Conservation (phyloP, 2,329 filamentous ascomycete species). For the Trichophyton simii region DNA sequence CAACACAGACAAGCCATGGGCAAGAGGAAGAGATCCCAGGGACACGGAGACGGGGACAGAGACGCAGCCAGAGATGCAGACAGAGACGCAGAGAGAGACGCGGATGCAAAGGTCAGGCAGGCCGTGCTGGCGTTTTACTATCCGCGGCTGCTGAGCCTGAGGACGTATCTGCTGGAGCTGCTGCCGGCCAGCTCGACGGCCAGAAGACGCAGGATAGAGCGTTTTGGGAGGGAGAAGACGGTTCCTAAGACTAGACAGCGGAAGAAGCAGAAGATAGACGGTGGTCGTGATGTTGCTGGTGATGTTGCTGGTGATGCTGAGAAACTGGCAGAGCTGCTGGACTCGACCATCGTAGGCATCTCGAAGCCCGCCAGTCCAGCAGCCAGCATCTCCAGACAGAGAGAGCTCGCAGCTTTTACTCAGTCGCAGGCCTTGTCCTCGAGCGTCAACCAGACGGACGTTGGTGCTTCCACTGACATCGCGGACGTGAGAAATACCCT, state of each 20-base stretch:
- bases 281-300: neutral
- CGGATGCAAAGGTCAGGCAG: constrained; percentile 27
- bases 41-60: neutral
- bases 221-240: neutral
- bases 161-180: constrained; percentile 54
- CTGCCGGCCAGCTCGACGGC: constrained; percentile 54
- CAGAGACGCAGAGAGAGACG: too few species aligned
- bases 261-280: neutral
- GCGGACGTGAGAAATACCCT: constrained; percentile 43
- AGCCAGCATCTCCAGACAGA: constrained; percentile 32
- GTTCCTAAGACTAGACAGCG: neutral
- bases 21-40: neutral
- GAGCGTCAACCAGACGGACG: constrained; percentile 22
- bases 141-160: constrained; percentile 50
- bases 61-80: too few species aligned
- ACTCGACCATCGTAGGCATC: constrained; percentile 55
- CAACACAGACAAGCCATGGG: neutral
- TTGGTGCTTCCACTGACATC: constrained; percentile 42
- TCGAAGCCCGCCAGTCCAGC: constrained; percentile 21
- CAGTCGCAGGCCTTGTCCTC: constrained; percentile 42
- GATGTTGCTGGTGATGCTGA: neutral
- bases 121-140: constrained; percentile 60
- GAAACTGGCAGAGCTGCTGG: constrained; percentile 47
- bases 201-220: constrained; percentile 34
- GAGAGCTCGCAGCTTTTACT: constrained; percentile 50